Conservation (phyloP, 805 yeast species). For the Candida maltosa region DNA sequence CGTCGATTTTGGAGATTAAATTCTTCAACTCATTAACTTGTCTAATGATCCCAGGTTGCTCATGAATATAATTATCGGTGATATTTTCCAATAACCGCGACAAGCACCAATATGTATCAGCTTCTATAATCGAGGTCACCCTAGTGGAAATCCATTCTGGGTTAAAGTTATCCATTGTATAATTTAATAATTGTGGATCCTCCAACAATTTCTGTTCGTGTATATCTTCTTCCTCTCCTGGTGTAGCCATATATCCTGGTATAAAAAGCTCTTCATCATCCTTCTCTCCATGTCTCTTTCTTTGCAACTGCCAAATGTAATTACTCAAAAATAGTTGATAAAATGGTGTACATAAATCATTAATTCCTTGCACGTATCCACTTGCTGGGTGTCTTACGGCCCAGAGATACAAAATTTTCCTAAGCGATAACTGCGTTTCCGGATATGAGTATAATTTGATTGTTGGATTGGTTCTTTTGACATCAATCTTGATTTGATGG, state of each 20-base stretch:
- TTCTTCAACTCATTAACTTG: constrained; percentile 82
- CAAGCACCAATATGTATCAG: constrained; percentile 96
- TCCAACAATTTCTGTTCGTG: constrained; percentile 21
- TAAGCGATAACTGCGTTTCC: constrained; percentile 74
- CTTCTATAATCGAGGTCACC: constrained; percentile 72
- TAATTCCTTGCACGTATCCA: constrained; percentile 97
- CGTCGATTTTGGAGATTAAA: constrained; percentile 77
- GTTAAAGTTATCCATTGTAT: constrained; percentile 54
- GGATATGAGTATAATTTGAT: constrained; percentile 66
- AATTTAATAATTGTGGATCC: constrained; percentile 22
- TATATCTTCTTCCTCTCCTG: constrained; percentile 16
- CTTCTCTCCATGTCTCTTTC: constrained; percentile 15
- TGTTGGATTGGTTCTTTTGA: constrained; percentile 90
- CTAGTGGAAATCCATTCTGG: constrained; percentile 58
- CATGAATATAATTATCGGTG: constrained; percentile 95
- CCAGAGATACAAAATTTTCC: constrained; percentile 85
- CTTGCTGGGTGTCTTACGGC: constrained; percentile 96
- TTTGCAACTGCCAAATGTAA: constrained; percentile 49
- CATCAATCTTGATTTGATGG: constrained; percentile 94
- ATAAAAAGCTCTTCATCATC: constrained; percentile 22
- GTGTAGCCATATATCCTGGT: constrained; percentile 32
- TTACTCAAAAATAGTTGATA: constrained; percentile 78
- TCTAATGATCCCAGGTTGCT: constrained; percentile 94
- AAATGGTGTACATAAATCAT: constrained; percentile 91
- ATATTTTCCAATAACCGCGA: constrained; percentile 89